Conservation (phyloP, 768 basidiomycete genomes). For the Lactifluus pinguis region DNA sequence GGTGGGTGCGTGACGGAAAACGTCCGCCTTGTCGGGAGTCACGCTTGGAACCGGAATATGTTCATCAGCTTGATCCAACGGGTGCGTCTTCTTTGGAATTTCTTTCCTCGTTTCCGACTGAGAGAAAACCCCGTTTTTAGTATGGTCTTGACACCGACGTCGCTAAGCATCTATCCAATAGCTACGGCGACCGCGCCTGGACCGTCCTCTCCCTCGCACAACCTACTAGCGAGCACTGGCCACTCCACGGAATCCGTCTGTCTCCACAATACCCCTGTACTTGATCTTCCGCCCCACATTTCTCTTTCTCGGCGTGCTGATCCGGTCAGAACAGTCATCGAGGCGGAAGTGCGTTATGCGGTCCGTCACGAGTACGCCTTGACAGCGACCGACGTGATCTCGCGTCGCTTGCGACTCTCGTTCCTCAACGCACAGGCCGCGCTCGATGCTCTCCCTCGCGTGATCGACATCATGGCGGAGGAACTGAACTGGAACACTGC, state of each 20-base stretch:
- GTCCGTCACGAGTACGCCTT: slow-evolving; percentile 84
- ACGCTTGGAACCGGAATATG: slow-evolving; percentile 94
- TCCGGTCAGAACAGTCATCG: slow-evolving; percentile 49
- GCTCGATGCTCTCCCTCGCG: slow-evolving; percentile 71
- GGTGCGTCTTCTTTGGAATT: slow-evolving; percentile 34
- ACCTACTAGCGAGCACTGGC: slow-evolving; percentile 72
- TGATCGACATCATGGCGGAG: slow-evolving; percentile 85
- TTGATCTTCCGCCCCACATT: slow-evolving; percentile 19
- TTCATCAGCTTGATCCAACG: slow-evolving; percentile 92
- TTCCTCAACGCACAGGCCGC: slow-evolving; percentile 90
- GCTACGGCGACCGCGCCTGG: slow-evolving; percentile 97
- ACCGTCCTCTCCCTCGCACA: slow-evolving; percentile 76
- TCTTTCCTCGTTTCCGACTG: neutral
- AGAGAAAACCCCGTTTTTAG: slow-evolving; percentile 29
- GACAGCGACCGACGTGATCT: slow-evolving; percentile 89
- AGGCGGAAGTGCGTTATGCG: slow-evolving; percentile 89
- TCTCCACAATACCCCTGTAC: slow-evolving; percentile 66
- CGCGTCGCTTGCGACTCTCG: slow-evolving; percentile 83
- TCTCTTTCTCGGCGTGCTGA: neutral
- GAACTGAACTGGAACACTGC: slow-evolving; percentile 70
- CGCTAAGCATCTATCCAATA: slow-evolving; percentile 86
- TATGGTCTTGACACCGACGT: slow-evolving; percentile 89
- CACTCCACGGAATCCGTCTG: slow-evolving; percentile 75
- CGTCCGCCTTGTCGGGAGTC: slow-evolving; percentile 80
- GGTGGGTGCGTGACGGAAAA: slow-evolving; percentile 70